Conservation (phyloP, 768 basidiomycete genomes). For the Baorangia bicolor region DNA sequence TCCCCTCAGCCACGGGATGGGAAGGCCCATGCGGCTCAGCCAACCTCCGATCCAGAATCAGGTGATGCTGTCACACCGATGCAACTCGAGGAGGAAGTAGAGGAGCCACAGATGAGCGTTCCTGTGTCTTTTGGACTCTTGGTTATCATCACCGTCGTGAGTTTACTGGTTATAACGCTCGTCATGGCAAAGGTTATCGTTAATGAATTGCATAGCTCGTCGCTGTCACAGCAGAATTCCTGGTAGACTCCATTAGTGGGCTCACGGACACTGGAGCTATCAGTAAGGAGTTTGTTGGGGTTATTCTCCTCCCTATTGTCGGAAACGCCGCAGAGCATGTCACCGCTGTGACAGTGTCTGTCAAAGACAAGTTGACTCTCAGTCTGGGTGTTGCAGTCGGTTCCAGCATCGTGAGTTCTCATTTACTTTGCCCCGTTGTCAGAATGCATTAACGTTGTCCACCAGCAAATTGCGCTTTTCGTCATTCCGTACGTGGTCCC, state of each 20-base stretch:
- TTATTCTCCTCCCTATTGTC: slow-evolving; percentile 88
- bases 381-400: slow-evolving; percentile 88
- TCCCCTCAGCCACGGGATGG: background rate
- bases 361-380: slow-evolving; percentile 85
- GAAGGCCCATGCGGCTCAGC: background rate
- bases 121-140: slow-evolving; percentile 53
- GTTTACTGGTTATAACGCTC: slow-evolving; percentile 18
- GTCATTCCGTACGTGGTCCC: slow-evolving; percentile 54
- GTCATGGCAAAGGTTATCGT: background rate
- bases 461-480: slow-evolving; percentile 71
- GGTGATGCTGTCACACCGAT: background rate
- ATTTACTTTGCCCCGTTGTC: background rate
- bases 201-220: slow-evolving; percentile 40
- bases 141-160: slow-evolving; percentile 58
- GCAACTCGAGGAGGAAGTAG: slow-evolving; percentile 30
- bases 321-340: slow-evolving; percentile 91
- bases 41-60: slow-evolving; percentile 11
- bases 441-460: background rate
- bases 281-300: slow-evolving; percentile 78
- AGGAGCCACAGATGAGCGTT: slow-evolving; percentile 54
- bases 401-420: slow-evolving; percentile 65
- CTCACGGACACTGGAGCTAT: slow-evolving; percentile 58
- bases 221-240: slow-evolving; percentile 56
- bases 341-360: slow-evolving; percentile 88
- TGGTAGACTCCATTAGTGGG: slow-evolving; percentile 82